These are phyloP conservation scores for Effrenium voratum DNA, from an alignment of 73 alveolate genomes.

Conservation along the genomic window DNA sequence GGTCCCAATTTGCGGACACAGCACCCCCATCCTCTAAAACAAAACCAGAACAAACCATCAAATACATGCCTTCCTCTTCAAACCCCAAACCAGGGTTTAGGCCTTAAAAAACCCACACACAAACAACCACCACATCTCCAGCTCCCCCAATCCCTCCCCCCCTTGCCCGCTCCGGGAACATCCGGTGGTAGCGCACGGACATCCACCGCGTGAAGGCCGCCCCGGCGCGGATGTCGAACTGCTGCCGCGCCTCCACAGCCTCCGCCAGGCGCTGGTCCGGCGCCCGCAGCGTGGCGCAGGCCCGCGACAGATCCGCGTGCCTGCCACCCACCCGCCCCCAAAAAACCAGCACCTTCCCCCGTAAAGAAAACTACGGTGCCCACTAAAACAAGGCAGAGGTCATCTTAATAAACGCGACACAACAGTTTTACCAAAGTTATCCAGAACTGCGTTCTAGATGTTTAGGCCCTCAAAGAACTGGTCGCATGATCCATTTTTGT, in stretches of 20 bases:
- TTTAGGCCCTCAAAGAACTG: no score
- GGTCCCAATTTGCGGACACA: no score
- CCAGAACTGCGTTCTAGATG: no score
- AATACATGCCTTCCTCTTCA: neutral
- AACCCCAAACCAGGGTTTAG: no score
- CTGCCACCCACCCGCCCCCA: no score
- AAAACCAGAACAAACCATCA: neutral
- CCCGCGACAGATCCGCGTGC: constrained; percentile 1
- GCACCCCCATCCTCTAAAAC: no score
- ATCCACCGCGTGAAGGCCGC: constrained; percentile 91
- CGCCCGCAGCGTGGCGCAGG: constrained; percentile 80
- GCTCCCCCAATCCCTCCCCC: constrained; percentile 8
- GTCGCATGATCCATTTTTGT: no score
- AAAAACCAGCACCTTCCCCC: no score
- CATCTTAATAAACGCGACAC: no score
- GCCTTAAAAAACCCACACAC: neutral
- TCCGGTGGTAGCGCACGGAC: constrained; percentile 40
- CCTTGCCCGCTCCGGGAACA: constrained; percentile 79
- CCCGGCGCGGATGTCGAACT: constrained; percentile 85
- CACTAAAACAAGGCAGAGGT: neutral
- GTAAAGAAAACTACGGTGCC: no score
- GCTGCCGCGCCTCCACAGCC: constrained; percentile 97
- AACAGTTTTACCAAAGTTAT: no score
- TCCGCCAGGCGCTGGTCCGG: constrained; percentile 99
- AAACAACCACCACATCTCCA: neutral